These are phyloP conservation scores for Solanum pennellii DNA, from an alignment of 257 asterid genomes.

Conservation along the genomic window DNA sequence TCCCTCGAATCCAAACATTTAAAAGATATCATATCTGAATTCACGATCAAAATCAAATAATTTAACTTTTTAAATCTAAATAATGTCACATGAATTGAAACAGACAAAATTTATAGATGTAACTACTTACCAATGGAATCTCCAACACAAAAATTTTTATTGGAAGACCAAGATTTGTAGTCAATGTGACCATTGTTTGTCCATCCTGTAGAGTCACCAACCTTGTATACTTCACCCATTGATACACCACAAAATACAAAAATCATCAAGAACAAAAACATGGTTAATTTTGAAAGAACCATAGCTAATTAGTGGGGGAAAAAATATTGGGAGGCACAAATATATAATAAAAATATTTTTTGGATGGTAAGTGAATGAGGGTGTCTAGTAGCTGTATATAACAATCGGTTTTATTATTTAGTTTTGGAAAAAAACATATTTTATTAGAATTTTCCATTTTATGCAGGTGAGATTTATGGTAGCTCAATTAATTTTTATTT, in stretches of 20 bases:
- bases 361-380: background rate
- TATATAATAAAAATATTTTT: background rate
- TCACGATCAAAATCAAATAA: too few relatives aligned
- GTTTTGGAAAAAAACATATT: background rate
- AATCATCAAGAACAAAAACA: background rate
- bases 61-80: too few relatives aligned
- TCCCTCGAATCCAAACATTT: too few relatives aligned
- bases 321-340: background rate
- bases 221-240: slow-evolving; percentile 15
- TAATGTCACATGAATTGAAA: too few relatives aligned
- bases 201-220: slow-evolving; percentile 47
- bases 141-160: slow-evolving; percentile 28
- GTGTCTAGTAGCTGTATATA: background rate
- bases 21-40: too few relatives aligned
- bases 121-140: slow-evolving; percentile 27
- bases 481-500: background rate
- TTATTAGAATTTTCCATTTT: background rate
- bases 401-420: background rate
- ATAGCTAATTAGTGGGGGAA: background rate
- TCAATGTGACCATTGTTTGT: background rate
- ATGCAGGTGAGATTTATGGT: background rate
- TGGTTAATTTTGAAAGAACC: background rate
- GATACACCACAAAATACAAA: background rate
- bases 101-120: rapidly evolving
- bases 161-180: slow-evolving; percentile 45